Evolutionary conservation across 805 yeast genomes (phyloP), one percentile per base, ranked within the genome.

Genomic region (Scheffersomyces stipitis): DNA sequence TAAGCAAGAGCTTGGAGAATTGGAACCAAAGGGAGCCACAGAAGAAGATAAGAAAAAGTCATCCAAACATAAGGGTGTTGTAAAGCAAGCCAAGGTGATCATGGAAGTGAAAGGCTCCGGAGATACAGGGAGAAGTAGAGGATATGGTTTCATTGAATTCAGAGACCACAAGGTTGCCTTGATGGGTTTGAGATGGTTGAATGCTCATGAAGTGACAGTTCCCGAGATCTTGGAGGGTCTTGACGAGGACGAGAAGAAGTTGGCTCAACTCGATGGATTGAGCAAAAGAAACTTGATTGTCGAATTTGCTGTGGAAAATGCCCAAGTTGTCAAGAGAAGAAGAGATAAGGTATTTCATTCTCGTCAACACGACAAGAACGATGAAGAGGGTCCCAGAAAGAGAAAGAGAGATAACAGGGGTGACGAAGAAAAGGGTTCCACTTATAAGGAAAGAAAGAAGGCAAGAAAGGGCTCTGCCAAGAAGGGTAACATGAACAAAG

Each of bases 171-270:
- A 84, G 62, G 60, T 83, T 45, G 98, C 99, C 1, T 73, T 93
- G 48, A 90, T 89, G 97, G 97, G 95, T 2, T 76, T 93, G 38
- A 80, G 99, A 71, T 93, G 96, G 96, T 73, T 93, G 60, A 93
- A 93, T 60, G 96, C 96, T 5, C 96, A 91, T 57, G 83, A 78
- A 54, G 96, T 93, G 5, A 66, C 86, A 0, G 62, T 61, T 23
- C 78, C 73, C 7, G 97, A 90, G 60, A 75, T 88, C 28, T 41
- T 74, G 15, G 86, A 75, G 45, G 90, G 91, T n/a, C 58, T 84
- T 40, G 65, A 69, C 22, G 88, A 80, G 3, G 88, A 84, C 32
- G 90, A 85, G 52, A 66, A 69, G 58, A 78, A 79, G 49, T 32
- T 58, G 6, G 80, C 78, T 2, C 69, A 72, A 36, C 48, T 70